phyloP scores from a whole-genome alignment of 495 filamentous ascomycete species.

The Amorphotheca resinae region DNA sequence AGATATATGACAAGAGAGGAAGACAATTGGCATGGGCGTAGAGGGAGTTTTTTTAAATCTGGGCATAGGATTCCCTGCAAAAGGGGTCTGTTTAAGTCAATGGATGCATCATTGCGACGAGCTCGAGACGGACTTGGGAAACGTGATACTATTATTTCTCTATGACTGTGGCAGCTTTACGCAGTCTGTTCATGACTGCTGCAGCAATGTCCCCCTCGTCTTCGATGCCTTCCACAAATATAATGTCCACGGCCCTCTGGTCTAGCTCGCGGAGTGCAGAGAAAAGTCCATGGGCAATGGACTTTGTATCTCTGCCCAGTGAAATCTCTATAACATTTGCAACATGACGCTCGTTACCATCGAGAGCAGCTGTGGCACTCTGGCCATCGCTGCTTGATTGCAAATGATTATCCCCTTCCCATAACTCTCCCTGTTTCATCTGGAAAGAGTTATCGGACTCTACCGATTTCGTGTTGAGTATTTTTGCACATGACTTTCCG shows the following conservation, averaged over 20 bases:
- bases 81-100: slow-evolving; percentile 2
- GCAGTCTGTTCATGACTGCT: slow-evolving; percentile 88
- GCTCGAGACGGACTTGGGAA: too few relatives aligned
- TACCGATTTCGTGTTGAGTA: slow-evolving; percentile 2
- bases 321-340: slow-evolving; percentile 42
- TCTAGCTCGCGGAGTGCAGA: slow-evolving; percentile 79
- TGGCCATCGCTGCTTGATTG: too few relatives aligned
- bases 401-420: too few relatives aligned
- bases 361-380: too few relatives aligned
- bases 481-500: background rate
- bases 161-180: slow-evolving; percentile 48
- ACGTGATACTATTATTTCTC: background rate
- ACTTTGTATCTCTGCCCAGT: slow-evolving; percentile 53
- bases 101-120: background rate
- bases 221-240: slow-evolving; percentile 81
- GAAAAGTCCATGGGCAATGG: slow-evolving; percentile 78
- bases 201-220: slow-evolving; percentile 78
- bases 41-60: background rate
- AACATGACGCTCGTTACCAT: slow-evolving; percentile 13
- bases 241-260: slow-evolving; percentile 61
- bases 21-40: background rate
- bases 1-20: background rate
- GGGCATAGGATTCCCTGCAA: slow-evolving; percentile 9
- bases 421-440: slow-evolving; percentile 23
- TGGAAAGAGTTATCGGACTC: slow-evolving; percentile 15